Conservation (phyloP, 305 asterid species). For the Fraxinus greggii region DNA sequence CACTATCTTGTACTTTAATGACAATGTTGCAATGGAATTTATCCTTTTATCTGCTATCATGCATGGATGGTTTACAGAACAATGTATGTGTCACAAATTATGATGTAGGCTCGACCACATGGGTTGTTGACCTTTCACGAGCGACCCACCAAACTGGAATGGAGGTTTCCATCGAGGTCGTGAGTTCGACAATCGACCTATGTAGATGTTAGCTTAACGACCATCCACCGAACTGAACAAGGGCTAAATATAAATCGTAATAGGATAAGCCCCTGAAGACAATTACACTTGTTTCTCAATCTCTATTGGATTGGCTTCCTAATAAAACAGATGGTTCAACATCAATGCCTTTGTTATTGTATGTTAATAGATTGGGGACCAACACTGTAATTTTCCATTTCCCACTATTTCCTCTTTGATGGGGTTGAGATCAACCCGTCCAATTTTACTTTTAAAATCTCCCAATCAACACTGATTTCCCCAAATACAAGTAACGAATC, state of each 20-base stretch:
- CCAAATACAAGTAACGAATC: neutral
- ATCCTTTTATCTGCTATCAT: neutral
- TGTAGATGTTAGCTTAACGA: neutral
- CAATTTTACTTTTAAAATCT: neutral
- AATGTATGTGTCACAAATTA: neutral
- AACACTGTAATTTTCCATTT: neutral
- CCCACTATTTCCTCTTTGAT: too few species aligned
- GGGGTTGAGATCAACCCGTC: neutral
- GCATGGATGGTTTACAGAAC: neutral
- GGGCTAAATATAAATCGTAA: neutral
- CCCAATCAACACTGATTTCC: neutral
- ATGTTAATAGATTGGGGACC: neutral
- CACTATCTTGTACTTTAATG: neutral
- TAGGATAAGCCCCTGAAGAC: neutral
- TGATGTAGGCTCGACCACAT: neutral
- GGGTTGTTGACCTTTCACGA: neutral
- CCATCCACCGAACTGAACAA: neutral
- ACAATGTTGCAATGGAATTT: neutral
- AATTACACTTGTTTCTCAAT: neutral
- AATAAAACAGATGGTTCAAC: neutral
- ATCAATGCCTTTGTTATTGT: neutral
- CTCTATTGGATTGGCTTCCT: neutral
- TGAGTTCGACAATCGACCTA: neutral
- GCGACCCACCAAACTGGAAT: neutral
- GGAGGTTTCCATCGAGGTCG: neutral